These are phyloP conservation scores for Globisporangium camurandrum DNA, from an alignment of 352 stramenopile species.

Conservation along the genomic window DNA sequence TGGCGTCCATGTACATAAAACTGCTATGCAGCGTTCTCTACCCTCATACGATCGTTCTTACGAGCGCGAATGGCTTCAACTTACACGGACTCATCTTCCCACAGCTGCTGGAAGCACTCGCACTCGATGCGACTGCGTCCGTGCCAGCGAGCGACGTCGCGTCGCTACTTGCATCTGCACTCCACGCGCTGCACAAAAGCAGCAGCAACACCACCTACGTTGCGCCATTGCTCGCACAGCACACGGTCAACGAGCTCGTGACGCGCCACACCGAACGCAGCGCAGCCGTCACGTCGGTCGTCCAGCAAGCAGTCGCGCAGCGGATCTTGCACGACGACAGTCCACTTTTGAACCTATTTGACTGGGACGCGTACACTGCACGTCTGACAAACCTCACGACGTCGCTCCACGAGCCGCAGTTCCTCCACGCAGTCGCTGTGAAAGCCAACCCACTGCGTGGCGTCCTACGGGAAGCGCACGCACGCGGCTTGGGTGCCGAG, in stretches of 20 bases:
- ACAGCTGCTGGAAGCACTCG: conserved; percentile 24
- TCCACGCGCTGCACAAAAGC: conserved; percentile 12
- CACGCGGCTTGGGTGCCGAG: conserved; percentile 57
- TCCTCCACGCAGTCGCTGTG: conserved; percentile 71
- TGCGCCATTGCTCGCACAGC: conserved; percentile 32
- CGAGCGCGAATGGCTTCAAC: not conserved
- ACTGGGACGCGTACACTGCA: conserved; percentile 48
- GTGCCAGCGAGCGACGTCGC: conserved; percentile 15
- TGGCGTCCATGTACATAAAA: not conserved
- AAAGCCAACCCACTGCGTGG: conserved; percentile 77
- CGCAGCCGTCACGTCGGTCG: conserved; percentile 27
- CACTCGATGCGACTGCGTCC: conserved; percentile 11
- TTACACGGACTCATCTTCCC: not conserved
- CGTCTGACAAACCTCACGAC: conserved; percentile 46
- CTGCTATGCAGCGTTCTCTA: not conserved
- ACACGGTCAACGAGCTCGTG: conserved; percentile 21
- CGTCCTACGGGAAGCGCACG: conserved; percentile 43
- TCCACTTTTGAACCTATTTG: conserved; percentile 56
- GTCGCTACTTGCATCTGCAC: conserved; percentile 19
- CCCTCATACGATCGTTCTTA: too few relatives aligned
- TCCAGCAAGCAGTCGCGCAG: conserved; percentile 38
- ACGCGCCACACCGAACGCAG: conserved; percentile 27
- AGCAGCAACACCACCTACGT: conserved; percentile 25
- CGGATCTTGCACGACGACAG: conserved; percentile 45
- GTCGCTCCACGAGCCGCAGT: conserved; percentile 52